Conservation (phyloP, 2,329 filamentous ascomycete genomes). For the Apiospora marii region DNA sequence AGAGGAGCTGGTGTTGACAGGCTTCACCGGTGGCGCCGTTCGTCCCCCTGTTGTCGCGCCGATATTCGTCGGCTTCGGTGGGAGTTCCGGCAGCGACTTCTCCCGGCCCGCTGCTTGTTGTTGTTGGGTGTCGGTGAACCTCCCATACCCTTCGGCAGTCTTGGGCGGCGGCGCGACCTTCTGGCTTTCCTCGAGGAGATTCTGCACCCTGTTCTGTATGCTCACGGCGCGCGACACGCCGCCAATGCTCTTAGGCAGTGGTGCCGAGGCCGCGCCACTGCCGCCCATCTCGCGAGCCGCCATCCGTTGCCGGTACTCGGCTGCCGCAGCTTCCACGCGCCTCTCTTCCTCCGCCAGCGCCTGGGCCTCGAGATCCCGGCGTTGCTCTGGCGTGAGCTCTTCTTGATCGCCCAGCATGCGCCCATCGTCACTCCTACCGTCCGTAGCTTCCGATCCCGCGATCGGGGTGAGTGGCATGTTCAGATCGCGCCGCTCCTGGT, state of each 20-base stretch:
- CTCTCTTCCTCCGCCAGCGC: conserved; percentile 87
- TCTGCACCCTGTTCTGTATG: conserved; percentile 92
- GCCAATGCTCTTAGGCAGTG: conserved; percentile 63
- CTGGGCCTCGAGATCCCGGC: conserved; percentile 85
- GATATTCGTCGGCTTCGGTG: conserved; percentile 58
- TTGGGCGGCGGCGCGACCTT: conserved; percentile 65
- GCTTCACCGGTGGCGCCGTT: conserved; percentile 30
- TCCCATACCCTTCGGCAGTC: conserved; percentile 90
- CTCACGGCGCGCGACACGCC: conserved; percentile 74
- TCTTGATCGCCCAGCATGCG: conserved; percentile 70
- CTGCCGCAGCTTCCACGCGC: conserved; percentile 86
- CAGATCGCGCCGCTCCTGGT: conserved; percentile 57
- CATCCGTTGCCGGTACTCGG: conserved; percentile 83
- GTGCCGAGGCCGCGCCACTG: conserved; percentile 38
- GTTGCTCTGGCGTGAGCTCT: conserved; percentile 84
- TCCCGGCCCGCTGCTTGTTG: conserved; percentile 48
- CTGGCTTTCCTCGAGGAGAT: conserved; percentile 80
- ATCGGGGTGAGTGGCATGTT: conserved; percentile 65
- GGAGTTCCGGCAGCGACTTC: conserved; percentile 53
- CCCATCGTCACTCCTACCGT: conserved; percentile 72
- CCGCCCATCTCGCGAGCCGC: conserved; percentile 62
- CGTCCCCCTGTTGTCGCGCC: conserved; percentile 29
- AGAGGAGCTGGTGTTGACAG: conserved; percentile 23
- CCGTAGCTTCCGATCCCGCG: conserved; percentile 77
- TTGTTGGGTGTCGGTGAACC: conserved; percentile 71